Conservation (phyloP, 2,329 filamentous ascomycete species). For the Colletotrichum australisinense region DNA sequence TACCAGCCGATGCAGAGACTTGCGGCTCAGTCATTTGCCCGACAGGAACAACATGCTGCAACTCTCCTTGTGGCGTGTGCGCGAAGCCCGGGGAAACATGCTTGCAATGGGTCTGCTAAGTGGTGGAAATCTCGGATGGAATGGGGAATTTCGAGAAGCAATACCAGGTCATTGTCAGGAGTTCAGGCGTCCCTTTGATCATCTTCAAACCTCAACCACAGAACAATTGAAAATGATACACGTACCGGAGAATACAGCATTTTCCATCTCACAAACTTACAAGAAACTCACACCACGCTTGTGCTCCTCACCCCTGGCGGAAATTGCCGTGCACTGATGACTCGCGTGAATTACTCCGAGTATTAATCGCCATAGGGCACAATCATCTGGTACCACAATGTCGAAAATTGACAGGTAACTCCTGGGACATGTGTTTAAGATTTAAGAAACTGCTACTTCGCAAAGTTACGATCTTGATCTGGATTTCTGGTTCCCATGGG, state of each 20-base stretch:
- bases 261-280: not conserved
- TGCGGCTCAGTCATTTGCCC: slow-evolving; percentile 31
- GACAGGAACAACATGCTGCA: slow-evolving; percentile 38
- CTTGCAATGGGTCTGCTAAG: slow-evolving; percentile 31
- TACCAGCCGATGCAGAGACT: not conserved
- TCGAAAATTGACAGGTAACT: no score
- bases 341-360: not conserved
- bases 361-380: no score
- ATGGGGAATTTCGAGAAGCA: not conserved
- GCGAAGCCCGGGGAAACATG: slow-evolving; percentile 26
- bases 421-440: no score
- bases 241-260: not conserved
- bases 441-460: no score
- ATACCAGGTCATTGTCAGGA: not conserved
- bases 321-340: not conserved
- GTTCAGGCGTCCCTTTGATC: not conserved
- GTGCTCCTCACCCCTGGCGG: not conserved
- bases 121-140: no score
- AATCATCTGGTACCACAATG: no score
- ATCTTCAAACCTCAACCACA: not conserved
- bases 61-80: slow-evolving; percentile 36
- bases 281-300: not conserved
- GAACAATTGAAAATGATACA: not conserved
- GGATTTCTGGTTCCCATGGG: no score
- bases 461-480: no score